Base-by-base conservation (phyloP, 2,329 filamentous ascomycete species). In the Diplodia sapinea region DNA sequence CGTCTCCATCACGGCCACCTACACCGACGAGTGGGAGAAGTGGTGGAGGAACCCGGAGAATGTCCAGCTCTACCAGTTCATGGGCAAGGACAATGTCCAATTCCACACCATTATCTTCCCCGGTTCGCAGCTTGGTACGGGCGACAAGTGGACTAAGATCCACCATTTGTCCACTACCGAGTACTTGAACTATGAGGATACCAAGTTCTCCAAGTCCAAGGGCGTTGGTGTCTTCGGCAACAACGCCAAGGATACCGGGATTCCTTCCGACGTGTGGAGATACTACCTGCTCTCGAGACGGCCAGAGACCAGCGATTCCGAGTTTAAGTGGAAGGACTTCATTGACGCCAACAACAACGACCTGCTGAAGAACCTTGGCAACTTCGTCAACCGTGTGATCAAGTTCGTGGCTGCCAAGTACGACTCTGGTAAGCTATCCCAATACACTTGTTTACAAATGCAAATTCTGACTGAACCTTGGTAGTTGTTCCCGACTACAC, bases 51-150 rank as follows among this genome's bases (percentile, higher is more conserved):
- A 96, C 78, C 92, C 93, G 0, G 90, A 96, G 54, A 85, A 96
- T 40, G 93, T 97, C 57, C 87, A 90, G 75, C 86, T 97, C 13
- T 97, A 95, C 79, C 94, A 97, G 54, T 81, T 97, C 84, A 92
- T 97, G 88, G 94, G 94, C 81, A 97, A 97, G 79, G 91, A 94
- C 78, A 94, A 94, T 72, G 91, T 92, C 17, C 88, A 88, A 7
- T 95, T 94, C 84, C 93, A 97, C 82, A 91, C 91, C 54, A 91
- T 97, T 74, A 93, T 96, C 76, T 97, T 96, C 84, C 94, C 94
- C 1, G 91, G 87, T 36, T 93, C 89, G 51, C 91, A 97, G 78
- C 84, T 97, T 12, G 94, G 94, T 68, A 94, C 93, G 0, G 84
- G 86, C 54, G 90, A 96, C 73, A 89, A 89, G 70, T 97, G 94